These are phyloP conservation scores for Ophioceras dolichostomum DNA, from an alignment of 2,329 filamentous ascomycete species.

Conservation along the genomic window DNA sequence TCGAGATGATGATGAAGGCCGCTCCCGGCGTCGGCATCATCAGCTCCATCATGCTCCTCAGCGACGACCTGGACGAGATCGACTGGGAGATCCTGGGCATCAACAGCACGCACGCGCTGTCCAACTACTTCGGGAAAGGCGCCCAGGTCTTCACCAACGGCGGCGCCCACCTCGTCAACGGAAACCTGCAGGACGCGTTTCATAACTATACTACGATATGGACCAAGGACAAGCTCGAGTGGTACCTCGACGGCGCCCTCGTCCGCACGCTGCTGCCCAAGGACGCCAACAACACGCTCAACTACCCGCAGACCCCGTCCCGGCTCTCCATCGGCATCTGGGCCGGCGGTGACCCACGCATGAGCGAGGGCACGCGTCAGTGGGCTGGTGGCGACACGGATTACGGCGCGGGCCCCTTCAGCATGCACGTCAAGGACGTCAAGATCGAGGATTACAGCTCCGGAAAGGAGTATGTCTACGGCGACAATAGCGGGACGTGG, in stretches of 20 bases:
- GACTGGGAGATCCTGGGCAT: constrained; percentile 76
- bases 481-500: constrained; percentile 6
- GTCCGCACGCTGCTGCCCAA: constrained; percentile 51
- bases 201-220: constrained; percentile 71
- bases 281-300: constrained; percentile 47
- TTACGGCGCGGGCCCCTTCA: constrained; percentile 43
- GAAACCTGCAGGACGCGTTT: constrained; percentile 44
- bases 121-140: constrained; percentile 74
- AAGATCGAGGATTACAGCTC: constrained; percentile 23
- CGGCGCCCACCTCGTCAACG: constrained; percentile 40
- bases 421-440: constrained; percentile 46
- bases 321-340: constrained; percentile 55
- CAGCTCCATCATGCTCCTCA: constrained; percentile 72
- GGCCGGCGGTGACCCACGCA: constrained; percentile 45
- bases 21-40: constrained; percentile 65
- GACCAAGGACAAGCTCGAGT: constrained; percentile 55
- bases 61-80: constrained; percentile 75
- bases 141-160: constrained; percentile 36
- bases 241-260: constrained; percentile 55
- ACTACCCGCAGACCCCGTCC: constrained; percentile 70
- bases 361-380: constrained; percentile 37
- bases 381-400: constrained; percentile 48
- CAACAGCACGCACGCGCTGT: constrained; percentile 49
- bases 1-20: constrained; percentile 68
- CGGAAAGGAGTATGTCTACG: constrained; percentile 12